phyloP scores from a whole-genome alignment of 345 rosid species.

The Abelmoschus esculentus region DNA sequence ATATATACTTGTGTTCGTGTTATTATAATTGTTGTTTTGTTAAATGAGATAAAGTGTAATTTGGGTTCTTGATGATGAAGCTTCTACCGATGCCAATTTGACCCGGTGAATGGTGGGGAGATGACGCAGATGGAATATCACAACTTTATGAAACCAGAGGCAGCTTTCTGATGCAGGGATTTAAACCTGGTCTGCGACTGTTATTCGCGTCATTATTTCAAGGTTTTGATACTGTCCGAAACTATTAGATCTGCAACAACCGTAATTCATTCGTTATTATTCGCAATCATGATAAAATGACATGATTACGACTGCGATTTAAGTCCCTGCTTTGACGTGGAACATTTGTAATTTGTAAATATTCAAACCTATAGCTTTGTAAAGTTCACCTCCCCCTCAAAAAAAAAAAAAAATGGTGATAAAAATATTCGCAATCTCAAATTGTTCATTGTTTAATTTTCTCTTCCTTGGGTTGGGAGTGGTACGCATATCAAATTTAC shows the following conservation, averaged over 20 bases:
- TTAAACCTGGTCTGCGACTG: no score
- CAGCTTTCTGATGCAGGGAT: slow-evolving; percentile 28
- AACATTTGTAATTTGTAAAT: not conserved
- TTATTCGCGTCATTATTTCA: no score
- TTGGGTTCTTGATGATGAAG: slow-evolving; percentile 35
- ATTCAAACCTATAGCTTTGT: not conserved
- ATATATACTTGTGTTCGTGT: no score
- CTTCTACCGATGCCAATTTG: slow-evolving; percentile 84
- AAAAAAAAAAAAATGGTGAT: no score
- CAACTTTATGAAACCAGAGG: slow-evolving; percentile 74
- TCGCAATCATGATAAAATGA: no score
- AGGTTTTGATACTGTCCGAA: no score
- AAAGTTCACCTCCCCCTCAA: not conserved
- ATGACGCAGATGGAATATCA: slow-evolving; percentile 80
- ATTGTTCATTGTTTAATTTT: not conserved
- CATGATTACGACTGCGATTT: no score
- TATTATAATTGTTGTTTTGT: not conserved
- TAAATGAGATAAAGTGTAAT: not conserved
- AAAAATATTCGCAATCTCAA: no score
- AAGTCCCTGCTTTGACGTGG: not conserved
- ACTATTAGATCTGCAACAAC: no score
- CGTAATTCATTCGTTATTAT: no score
- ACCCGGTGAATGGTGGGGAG: slow-evolving; percentile 85
- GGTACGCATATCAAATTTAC: not conserved
- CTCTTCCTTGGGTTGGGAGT: not conserved